These are phyloP conservation scores for Haberlea rhodopensis DNA, from an alignment of 257 asterid species.

Conservation along the genomic window DNA sequence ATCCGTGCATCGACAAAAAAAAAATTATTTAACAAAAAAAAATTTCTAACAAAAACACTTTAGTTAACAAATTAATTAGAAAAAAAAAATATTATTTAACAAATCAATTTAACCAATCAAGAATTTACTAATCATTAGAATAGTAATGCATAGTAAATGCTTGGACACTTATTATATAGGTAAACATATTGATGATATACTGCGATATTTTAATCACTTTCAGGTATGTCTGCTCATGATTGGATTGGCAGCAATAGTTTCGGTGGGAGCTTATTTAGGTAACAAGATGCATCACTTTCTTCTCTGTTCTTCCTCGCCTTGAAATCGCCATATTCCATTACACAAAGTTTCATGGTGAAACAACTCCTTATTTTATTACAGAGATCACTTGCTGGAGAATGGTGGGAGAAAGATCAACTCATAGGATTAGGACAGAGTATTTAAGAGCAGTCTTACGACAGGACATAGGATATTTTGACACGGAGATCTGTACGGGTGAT, in stretches of 20 bases:
- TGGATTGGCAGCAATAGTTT: conserved; percentile 61
- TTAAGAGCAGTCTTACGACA: conserved; percentile 73
- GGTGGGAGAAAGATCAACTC: conserved; percentile 81
- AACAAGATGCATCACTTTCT: conserved; percentile 10
- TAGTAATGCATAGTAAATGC: no score
- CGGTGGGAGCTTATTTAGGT: conserved; percentile 86
- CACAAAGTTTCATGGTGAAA: neutral
- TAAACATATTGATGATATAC: neutral
- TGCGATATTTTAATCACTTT: neutral
- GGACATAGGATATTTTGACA: conserved; percentile 76
- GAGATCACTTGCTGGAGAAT: conserved; percentile 87
- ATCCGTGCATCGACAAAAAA: no score
- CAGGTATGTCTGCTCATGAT: conserved; percentile 73
- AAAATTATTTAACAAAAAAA: no score
- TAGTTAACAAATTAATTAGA: no score
- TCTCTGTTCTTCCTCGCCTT: neutral
- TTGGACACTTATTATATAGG: no score
- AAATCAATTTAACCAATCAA: no score
- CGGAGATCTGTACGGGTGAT: conserved; percentile 63
- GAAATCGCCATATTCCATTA: conserved; percentile 7
- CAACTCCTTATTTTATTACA: conserved; percentile 26
- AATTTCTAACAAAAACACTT: no score
- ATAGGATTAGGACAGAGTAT: conserved; percentile 70
- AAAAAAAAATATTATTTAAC: no score
- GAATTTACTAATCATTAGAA: no score